These are phyloP conservation scores for Corchorus capsularis DNA, from an alignment of 345 rosid species.

Conservation along the genomic window DNA sequence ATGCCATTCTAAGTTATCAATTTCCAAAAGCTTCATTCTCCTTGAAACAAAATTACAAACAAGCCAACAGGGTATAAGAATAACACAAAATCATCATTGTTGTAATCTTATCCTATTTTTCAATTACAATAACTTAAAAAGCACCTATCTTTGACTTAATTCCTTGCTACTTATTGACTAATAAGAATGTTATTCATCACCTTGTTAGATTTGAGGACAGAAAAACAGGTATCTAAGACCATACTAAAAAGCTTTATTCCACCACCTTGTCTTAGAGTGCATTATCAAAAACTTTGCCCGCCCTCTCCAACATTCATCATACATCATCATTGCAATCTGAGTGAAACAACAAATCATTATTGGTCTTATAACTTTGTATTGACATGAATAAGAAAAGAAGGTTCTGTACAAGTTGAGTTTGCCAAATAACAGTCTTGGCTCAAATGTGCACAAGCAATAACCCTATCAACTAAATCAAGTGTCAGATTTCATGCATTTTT, in stretches of 20 bases:
- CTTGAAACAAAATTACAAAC: neutral
- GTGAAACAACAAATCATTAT: slow-evolving; percentile 62
- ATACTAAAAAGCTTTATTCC: slow-evolving; percentile 41
- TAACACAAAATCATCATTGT: neutral
- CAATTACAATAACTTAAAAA: slow-evolving; percentile 7
- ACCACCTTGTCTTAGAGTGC: slow-evolving; percentile 64
- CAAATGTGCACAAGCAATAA: slow-evolving; percentile 9
- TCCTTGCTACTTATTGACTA: slow-evolving; percentile 5
- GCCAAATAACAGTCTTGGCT: neutral
- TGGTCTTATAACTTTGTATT: slow-evolving; percentile 25
- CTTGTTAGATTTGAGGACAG: slow-evolving; percentile 19
- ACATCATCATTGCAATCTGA: slow-evolving; percentile 99
- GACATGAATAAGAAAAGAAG: slow-evolving; percentile 27
- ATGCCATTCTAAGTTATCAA: neutral
- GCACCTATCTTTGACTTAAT: slow-evolving; percentile 9
- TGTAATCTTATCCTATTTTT: slow-evolving; percentile 1
- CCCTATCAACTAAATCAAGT: neutral
- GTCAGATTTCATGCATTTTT: neutral
- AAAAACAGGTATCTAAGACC: slow-evolving; percentile 33
- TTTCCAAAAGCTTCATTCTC: neutral
- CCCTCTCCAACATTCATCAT: slow-evolving; percentile 73
- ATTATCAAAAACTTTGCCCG: slow-evolving; percentile 50
- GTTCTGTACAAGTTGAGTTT: slow-evolving; percentile 15
- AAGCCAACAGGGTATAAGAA: neutral
- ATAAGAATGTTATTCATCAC: slow-evolving; percentile 14